Base-by-base conservation (phyloP, 805 yeast genomes). In the Spathaspora arborariae region DNA sequence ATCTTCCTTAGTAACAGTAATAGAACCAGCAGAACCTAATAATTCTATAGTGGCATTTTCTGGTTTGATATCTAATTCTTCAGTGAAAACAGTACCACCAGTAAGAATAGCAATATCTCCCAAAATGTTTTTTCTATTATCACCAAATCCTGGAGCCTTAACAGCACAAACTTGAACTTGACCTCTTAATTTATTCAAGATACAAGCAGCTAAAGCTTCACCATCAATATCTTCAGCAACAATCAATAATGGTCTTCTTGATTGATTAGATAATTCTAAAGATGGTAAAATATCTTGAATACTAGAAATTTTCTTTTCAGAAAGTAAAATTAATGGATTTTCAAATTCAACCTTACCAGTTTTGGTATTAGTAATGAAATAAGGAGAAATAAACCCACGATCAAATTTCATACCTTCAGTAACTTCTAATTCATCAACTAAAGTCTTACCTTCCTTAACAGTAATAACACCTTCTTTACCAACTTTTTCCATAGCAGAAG, bases 401-500 rank as follows among this genome's bases (percentile, higher is more conserved):
- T 90, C 97, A 65, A 94, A 92, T 74, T 92, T 84, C 96, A 92
- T 89, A 74, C 99, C 99, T 76, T 92, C 97, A 51, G 77, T 94
- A 51, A 92, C 95, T 73, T 91, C 97, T 59, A 92, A 81, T 70
- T 89, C 96, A 67, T 92, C 99, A 68, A 88, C 96, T 59, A 92
- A 76, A 58, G 97, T 94, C 79, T 89, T 91, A 59, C 98, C 98
- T 72, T 89, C 97, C 77, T 85, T 92, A 61, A 92, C 94, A 57
- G 98, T 92, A 68, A 92, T 91, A 53, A 92, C 98, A 78, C 99
- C 99, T 70, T 92, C 98, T 74, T 92, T 90, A 59, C 99, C 99
- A 51, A 92, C 99, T 70, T 91, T 91, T 74, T 90, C 97, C 95
- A 92, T 92, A 55, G 99, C 98, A 46, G 85, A 80, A 45, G 98